A percentile compares a stretch with the other conserved stretches of the same genome.
These are phyloP conservation scores for Ceratocystis diversiconidia DNA, from an alignment of 2,329 filamentous ascomycete species.

Conservation along the genomic window DNA sequence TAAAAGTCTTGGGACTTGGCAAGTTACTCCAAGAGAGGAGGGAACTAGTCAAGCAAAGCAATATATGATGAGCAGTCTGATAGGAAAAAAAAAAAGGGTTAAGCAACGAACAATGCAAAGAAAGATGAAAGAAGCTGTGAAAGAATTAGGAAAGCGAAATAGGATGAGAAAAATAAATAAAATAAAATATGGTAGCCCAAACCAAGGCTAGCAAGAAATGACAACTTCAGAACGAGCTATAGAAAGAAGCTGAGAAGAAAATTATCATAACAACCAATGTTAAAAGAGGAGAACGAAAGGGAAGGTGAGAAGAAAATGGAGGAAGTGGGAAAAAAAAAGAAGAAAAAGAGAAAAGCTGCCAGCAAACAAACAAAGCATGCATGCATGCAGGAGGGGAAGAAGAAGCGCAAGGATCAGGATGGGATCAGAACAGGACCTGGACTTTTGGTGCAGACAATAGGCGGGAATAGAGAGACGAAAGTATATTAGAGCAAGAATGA, in stretches of 20 bases:
- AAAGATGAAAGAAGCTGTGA: constrained; percentile 1
- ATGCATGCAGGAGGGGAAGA: constrained; percentile 3
- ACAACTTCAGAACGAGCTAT: background rate
- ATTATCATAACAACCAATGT: background rate
- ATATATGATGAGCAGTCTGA: background rate
- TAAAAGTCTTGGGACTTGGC: background rate
- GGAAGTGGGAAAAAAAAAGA: constrained; percentile 1
- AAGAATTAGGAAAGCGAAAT: background rate
- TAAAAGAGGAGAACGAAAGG: constrained; percentile 10
- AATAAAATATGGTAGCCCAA: background rate
- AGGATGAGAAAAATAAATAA: background rate
- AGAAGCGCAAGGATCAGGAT: constrained; percentile 8
- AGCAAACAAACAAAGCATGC: background rate
- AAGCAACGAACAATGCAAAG: background rate
- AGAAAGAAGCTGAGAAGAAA: background rate
- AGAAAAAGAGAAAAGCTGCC: constrained; percentile 2
- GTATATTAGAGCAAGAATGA: background rate
- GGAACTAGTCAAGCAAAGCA: background rate
- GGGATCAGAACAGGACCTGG: constrained; percentile 1
- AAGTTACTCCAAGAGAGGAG: background rate
- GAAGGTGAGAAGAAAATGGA: background rate
- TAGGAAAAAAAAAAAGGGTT: background rate
- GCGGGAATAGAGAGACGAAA: background rate
- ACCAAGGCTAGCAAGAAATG: background rate
- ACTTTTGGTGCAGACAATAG: background rate